Evolutionary conservation across 2,329 filamentous ascomycete genomes (phyloP).

Genomic region (Cylindrodendrum hubeiense): DNA sequence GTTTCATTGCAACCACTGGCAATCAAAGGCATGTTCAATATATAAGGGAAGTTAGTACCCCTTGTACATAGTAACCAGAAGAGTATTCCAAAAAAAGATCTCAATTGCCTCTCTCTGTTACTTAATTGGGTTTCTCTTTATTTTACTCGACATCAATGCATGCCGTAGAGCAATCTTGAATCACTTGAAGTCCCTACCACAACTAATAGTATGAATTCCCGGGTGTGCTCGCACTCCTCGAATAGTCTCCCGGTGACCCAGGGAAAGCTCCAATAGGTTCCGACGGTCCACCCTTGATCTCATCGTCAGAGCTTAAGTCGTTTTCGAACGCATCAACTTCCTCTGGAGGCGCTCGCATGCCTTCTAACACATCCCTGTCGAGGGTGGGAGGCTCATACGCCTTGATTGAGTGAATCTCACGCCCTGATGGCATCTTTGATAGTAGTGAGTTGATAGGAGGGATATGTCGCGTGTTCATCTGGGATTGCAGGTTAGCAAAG

Average conservation of each 20-base stretch:
- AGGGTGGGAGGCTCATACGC: constrained; percentile 75
- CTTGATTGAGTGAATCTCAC: constrained; percentile 83
- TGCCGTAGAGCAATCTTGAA: neutral
- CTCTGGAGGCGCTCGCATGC: constrained; percentile 62
- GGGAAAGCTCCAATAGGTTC: constrained; percentile 64
- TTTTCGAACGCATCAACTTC: constrained; percentile 49
- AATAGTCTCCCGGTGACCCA: constrained; percentile 57
- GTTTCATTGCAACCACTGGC: neutral
- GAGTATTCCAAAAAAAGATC: too few species aligned
- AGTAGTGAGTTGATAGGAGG: constrained; percentile 79
- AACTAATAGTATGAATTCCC: constrained; percentile 55
- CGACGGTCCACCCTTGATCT: constrained; percentile 45
- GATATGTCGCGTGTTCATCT: constrained; percentile 85
- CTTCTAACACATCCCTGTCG: constrained; percentile 73
- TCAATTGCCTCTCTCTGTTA: too few species aligned
- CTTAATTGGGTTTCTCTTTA: neutral
- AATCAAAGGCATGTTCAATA: neutral
- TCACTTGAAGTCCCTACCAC: neutral
- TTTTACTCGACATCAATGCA: neutral
- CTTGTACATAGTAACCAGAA: too few species aligned
- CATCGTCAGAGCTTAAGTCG: constrained; percentile 55
- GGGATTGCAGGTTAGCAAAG: constrained; percentile 25
- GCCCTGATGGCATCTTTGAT: constrained; percentile 85
- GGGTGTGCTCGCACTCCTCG: constrained; percentile 43
- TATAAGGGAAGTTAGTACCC: neutral